Evolutionary conservation across 495 filamentous ascomycete genomes (phyloP), one percentile per base, ranked within the genome.

Genomic region (Talaromyces stipitatus): DNA sequence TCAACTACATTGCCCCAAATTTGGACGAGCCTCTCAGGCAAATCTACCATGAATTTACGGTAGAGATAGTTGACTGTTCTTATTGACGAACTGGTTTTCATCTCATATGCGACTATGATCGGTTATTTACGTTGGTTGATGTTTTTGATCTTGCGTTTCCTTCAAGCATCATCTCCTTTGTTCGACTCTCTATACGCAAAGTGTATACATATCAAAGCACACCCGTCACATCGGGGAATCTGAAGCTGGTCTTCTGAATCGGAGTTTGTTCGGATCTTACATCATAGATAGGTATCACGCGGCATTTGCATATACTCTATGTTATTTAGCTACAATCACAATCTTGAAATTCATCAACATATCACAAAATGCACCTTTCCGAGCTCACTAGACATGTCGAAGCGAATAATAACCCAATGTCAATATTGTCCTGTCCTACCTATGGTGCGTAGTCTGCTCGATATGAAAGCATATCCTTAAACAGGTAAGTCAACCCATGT

Each of bases 281-380:
- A 48, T 48, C 24, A 48, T 48, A 48, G 22, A 48, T 48, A 48
- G 45, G 24, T 48, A 48, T 48, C 45, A 48, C 45, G 45, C 24
- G 20, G 45, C 24, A 48, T 48, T 48, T 48, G 45, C 45, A 48
- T 48, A 10, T 48, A 41, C n/a, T n/a, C n/a, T n/a, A n/a, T n/a
- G n/a, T n/a, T n/a, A n/a, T n/a, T 41, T 41, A 41, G 36, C 36
- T 41, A 41, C 36, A 16, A 18, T 41, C 6, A 8, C 36, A 16
- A 41, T 41, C 36, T 41, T 18, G 9, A 16, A 5, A 38, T 8
- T 41, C n/a, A 41, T 41, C 11, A 41, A 41, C 36, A 41, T 41
- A 7, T 41, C 11, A 18, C 36, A 10, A n/a, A 41, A 18, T 41
- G 36, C 36, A 41, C 18, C n/a, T 8, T 41, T 18, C n/a, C 36